A percentile compares a stretch with the other conserved stretches of the same genome.
phyloP scores from a whole-genome alignment of 2,329 filamentous ascomycete genomes.

The Hymenoscyphus salicellus region DNA sequence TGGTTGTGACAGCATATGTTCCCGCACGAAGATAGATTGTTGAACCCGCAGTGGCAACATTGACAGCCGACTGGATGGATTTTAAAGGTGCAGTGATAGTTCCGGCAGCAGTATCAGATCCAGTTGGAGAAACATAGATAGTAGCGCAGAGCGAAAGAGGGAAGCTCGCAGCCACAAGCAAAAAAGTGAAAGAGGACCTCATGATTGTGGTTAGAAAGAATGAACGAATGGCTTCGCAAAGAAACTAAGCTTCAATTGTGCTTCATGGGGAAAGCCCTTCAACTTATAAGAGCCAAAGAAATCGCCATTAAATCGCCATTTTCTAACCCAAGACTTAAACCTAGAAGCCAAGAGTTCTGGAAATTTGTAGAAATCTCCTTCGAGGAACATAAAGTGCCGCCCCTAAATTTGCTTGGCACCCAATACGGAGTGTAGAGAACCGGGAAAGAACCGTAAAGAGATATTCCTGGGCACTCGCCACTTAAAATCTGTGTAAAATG shows the following conservation, averaged over 20 bases:
- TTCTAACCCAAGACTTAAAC: background rate
- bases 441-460: background rate
- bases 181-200: background rate
- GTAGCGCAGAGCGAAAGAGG: conserved; percentile 8
- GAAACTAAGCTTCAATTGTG: background rate
- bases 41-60: conserved; percentile 46
- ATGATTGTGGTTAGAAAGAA: background rate
- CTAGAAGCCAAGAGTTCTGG: background rate
- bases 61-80: conserved; percentile 47
- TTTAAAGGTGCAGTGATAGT: conserved; percentile 42
- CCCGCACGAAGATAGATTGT: conserved; percentile 45
- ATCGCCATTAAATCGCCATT: background rate
- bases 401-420: background rate
- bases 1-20: conserved; percentile 45
- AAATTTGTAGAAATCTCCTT: conserved; percentile 1
- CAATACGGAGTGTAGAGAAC: background rate
- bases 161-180: background rate
- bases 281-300: background rate
- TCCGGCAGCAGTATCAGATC: conserved; percentile 40
- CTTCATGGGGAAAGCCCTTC: background rate
- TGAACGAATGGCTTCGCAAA: background rate
- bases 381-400: conserved; percentile 1
- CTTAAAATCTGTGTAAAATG: background rate
- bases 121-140: conserved; percentile 46
- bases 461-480: background rate